A percentile compares a stretch with the other conserved stretches of the same genome.
Conservation (phyloP, 495 filamentous ascomycete species). For the Ramalina intermedia region DNA sequence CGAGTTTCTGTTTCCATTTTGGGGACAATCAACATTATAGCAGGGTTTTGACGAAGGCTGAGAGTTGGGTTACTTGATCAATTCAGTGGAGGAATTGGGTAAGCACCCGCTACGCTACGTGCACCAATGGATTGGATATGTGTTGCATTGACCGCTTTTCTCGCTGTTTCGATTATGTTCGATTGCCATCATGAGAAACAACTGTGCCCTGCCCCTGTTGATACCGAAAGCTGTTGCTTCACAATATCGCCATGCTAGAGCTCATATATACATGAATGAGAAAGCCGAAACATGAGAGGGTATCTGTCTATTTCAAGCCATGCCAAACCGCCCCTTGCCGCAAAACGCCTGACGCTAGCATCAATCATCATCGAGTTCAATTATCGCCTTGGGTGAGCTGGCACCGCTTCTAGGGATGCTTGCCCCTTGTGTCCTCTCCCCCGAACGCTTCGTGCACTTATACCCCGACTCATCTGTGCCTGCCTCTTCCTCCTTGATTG, state of each 20-base stretch:
- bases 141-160: too few relatives aligned
- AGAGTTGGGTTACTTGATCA: too few relatives aligned
- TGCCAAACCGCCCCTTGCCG: not conserved
- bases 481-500: conserved; percentile 22
- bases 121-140: too few relatives aligned
- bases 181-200: not conserved
- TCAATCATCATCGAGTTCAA: conserved; percentile 13
- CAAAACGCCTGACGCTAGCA: not conserved
- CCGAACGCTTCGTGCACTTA: not conserved
- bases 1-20: too few relatives aligned
- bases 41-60: too few relatives aligned
- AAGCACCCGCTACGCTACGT: too few relatives aligned
- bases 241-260: not conserved
- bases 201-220: too few relatives aligned
- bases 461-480: conserved; percentile 8
- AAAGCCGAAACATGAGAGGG: not conserved
- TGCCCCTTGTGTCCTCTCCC: not conserved
- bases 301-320: not conserved
- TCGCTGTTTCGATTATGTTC: not conserved
- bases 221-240: too few relatives aligned
- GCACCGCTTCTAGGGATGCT: not conserved
- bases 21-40: too few relatives aligned
- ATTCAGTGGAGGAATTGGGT: too few relatives aligned
- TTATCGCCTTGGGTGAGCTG: conserved; percentile 2
- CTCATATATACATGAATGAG: not conserved